Percentiles rank a stretch among this genome's conserved stretches.
Conservation (phyloP, 2,329 filamentous ascomycete genomes). For the Amesomyces nigricolor region DNA sequence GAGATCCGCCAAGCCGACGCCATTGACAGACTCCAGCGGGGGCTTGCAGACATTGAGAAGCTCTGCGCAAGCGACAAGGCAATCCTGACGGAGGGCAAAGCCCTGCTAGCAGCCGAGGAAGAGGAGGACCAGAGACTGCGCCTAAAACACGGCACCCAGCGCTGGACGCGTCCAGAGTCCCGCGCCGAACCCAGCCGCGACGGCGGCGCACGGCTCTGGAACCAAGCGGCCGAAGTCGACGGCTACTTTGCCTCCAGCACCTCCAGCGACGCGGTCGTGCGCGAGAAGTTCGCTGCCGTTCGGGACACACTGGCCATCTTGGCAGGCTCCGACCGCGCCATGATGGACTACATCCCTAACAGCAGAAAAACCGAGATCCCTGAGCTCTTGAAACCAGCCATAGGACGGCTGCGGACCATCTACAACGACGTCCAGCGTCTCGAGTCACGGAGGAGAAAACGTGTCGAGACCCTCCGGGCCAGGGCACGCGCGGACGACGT, state of each 20-base stretch:
- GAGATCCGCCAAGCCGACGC: slow-evolving; percentile 90
- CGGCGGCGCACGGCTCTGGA: slow-evolving; percentile 63
- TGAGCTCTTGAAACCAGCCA: slow-evolving; percentile 71
- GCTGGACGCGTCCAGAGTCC: slow-evolving; percentile 70
- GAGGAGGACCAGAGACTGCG: slow-evolving; percentile 75
- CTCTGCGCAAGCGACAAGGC: slow-evolving; percentile 73
- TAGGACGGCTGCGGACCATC: slow-evolving; percentile 67
- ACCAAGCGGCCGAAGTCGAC: slow-evolving; percentile 70
- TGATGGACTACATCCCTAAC: slow-evolving; percentile 86
- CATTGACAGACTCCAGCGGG: slow-evolving; percentile 66
- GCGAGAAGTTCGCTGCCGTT: slow-evolving; percentile 71
- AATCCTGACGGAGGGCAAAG: slow-evolving; percentile 77
- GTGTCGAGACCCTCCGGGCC: slow-evolving; percentile 70
- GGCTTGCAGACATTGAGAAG: slow-evolving; percentile 84
- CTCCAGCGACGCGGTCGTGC: slow-evolving; percentile 56
- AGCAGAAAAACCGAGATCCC: slow-evolving; percentile 74
- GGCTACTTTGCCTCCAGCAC: slow-evolving; percentile 70
- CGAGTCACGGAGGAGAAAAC: slow-evolving; percentile 73
- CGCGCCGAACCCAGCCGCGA: slow-evolving; percentile 51
- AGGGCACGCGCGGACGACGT: slow-evolving; percentile 86
- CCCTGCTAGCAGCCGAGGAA: slow-evolving; percentile 70
- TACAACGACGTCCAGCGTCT: slow-evolving; percentile 82
- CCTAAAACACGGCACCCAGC: slow-evolving; percentile 75
- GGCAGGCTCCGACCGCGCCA: slow-evolving; percentile 69
- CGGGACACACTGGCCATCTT: slow-evolving; percentile 71